A percentile compares a stretch with the other conserved stretches of the same genome.
Evolutionary conservation across 2,329 filamentous ascomycete species (phyloP).

Genomic region (Allantophomopsis lycopodina): DNA sequence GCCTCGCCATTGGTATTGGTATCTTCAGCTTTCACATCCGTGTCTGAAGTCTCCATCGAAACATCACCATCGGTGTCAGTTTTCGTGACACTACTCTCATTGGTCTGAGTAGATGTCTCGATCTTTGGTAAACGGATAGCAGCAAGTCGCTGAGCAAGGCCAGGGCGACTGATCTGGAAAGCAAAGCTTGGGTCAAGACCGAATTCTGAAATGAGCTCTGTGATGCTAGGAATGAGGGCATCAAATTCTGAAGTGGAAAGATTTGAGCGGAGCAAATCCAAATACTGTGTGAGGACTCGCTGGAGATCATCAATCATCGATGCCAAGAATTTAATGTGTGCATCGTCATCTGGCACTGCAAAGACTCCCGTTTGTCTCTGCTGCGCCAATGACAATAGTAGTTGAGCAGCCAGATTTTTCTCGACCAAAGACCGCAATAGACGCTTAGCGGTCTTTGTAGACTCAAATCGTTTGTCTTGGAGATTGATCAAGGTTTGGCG

Average conservation of each 20-base stretch:
- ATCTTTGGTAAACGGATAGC: conserved; percentile 6
- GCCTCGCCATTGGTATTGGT: neutral
- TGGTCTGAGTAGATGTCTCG: neutral
- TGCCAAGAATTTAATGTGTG: conserved; percentile 79
- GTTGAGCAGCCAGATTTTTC: conserved; percentile 62
- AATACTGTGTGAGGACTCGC: conserved; percentile 70
- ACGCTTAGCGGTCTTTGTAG: conserved; percentile 60
- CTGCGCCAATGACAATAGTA: conserved; percentile 84
- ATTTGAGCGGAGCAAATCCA: conserved; percentile 77
- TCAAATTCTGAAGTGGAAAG: conserved; percentile 67
- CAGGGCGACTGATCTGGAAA: conserved; percentile 69
- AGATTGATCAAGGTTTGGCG: conserved; percentile 69
- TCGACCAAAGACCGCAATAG: conserved; percentile 69
- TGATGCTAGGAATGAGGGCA: conserved; percentile 59
- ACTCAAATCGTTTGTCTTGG: conserved; percentile 70
- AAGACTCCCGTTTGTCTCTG: conserved; percentile 81
- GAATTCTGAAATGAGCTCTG: conserved; percentile 61
- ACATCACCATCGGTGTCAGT: conserved; percentile 44
- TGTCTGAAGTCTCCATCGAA: conserved; percentile 22
- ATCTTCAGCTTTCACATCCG: neutral
- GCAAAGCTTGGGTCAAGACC: conserved; percentile 70
- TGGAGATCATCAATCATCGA: conserved; percentile 87
- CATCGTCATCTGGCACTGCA: conserved; percentile 53
- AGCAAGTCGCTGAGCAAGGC: conserved; percentile 52
- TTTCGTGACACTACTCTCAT: conserved; percentile 5